phyloP scores from a whole-genome alignment of 2,329 filamentous ascomycete species.

The Epichloe scottii region DNA sequence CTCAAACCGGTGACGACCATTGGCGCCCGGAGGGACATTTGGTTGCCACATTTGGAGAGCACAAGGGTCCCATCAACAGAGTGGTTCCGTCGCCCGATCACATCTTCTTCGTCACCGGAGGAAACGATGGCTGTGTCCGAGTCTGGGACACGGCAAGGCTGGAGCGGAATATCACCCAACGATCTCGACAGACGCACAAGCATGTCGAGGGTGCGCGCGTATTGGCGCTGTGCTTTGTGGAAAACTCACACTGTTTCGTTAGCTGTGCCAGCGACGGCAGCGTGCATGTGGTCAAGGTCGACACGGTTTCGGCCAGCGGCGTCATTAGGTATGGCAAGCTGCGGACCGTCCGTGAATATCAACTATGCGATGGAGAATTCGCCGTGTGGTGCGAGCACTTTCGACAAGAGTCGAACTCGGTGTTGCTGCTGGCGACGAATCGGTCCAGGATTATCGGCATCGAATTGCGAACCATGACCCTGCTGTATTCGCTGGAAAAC shows the following conservation, averaged over 20 bases:
- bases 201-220: constrained; percentile 62
- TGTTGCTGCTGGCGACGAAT: constrained; percentile 77
- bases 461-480: constrained; percentile 75
- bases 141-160: constrained; percentile 87
- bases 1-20: constrained; percentile 28
- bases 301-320: constrained; percentile 31
- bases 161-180: constrained; percentile 81
- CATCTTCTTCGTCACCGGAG: constrained; percentile 85
- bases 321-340: constrained; percentile 69
- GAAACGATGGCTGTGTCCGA: constrained; percentile 81
- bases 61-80: constrained; percentile 69
- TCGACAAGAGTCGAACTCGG: constrained; percentile 67
- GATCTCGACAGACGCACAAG: constrained; percentile 74
- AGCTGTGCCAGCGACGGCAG: constrained; percentile 84
- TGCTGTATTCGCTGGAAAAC: constrained; percentile 71
- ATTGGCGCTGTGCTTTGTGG: constrained; percentile 76
- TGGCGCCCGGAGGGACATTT: constrained; percentile 81
- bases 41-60: constrained; percentile 81
- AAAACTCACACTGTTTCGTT: constrained; percentile 86
- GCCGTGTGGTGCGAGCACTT: constrained; percentile 91
- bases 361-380: constrained; percentile 60
- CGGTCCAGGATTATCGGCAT: constrained; percentile 71
- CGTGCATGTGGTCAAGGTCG: constrained; percentile 79
- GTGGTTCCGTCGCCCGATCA: constrained; percentile 81
- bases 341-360: constrained; percentile 64